phyloP scores from a whole-genome alignment of 371 early-diverging fungal species.

The Haplosporangium sp. region DNA sequence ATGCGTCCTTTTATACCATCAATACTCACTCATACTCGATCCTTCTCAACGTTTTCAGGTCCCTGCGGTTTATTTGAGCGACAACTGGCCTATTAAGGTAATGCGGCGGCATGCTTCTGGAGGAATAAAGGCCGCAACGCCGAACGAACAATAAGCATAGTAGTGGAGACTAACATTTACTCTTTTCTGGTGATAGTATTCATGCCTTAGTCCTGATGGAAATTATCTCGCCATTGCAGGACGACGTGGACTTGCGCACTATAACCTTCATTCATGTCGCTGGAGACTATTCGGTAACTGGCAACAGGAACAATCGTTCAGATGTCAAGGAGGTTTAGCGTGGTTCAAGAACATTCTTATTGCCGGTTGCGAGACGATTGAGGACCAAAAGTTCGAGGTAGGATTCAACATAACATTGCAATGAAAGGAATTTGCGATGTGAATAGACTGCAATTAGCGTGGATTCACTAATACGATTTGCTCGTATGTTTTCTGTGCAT shows the following conservation, averaged over 20 bases:
- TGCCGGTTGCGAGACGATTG: constrained; percentile 66
- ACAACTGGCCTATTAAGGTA: constrained; percentile 89
- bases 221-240: constrained; percentile 86
- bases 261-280: constrained; percentile 74
- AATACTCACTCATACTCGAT: too few species aligned
- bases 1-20: too few species aligned
- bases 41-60: constrained; percentile 56
- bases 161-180: not conserved
- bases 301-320: constrained; percentile 84
- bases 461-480: not conserved
- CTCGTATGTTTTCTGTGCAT: constrained; percentile 5
- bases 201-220: constrained; percentile 75
- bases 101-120: not conserved
- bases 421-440: too few species aligned
- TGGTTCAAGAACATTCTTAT: constrained; percentile 85
- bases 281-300: constrained; percentile 92
- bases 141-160: too few species aligned
- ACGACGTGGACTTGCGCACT: constrained; percentile 81
- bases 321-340: constrained; percentile 76
- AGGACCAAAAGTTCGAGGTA: constrained; percentile 70
- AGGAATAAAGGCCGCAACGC: not conserved
- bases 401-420: not conserved
- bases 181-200: constrained; percentile 57
- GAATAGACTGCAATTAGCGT: not conserved
- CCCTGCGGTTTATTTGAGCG: constrained; percentile 80